A percentile compares a stretch with the other conserved stretches of the same genome.
These are phyloP conservation scores for Saccharomycodes ludwigii DNA, from an alignment of 805 yeast genomes.

Conservation along the genomic window DNA sequence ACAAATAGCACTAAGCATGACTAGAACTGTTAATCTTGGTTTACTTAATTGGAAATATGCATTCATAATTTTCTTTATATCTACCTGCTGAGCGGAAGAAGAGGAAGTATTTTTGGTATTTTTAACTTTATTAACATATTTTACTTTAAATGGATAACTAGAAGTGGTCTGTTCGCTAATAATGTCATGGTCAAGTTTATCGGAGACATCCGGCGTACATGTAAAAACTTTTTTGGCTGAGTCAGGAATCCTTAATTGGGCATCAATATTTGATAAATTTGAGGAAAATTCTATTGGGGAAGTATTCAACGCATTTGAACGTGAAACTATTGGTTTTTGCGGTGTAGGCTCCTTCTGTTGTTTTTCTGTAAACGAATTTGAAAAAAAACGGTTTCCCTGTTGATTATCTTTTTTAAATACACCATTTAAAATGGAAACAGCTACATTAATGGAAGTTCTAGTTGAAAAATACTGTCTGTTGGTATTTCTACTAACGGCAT, in stretches of 20 bases:
- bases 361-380: slow-evolving; percentile 1
- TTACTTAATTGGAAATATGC: slow-evolving; percentile 78
- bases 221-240: slow-evolving; percentile 23
- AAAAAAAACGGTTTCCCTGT: no score
- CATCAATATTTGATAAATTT: slow-evolving; percentile 14
- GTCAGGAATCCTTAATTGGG: slow-evolving; percentile 6
- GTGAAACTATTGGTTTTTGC: slow-evolving; percentile 1
- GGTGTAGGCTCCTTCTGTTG: slow-evolving; percentile 3
- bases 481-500: no score
- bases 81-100: slow-evolving; percentile 10
- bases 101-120: slow-evolving; percentile 6
- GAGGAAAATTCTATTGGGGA: slow-evolving; percentile 29
- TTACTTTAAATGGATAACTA: slow-evolving; percentile 47
- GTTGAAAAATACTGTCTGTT: no score
- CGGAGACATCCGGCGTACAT: slow-evolving; percentile 22
- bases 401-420: no score
- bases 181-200: slow-evolving; percentile 3
- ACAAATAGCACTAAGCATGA: slow-evolving; percentile 84
- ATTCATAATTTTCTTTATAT: slow-evolving; percentile 27
- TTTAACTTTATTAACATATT: slow-evolving; percentile 23
- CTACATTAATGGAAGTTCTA: no score
- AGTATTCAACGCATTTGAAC: slow-evolving; percentile 19
- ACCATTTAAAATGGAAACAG: no score
- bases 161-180: slow-evolving; percentile 7
- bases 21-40: slow-evolving; percentile 77